Base-by-base conservation (phyloP, 257 asterid species). In the Coffea eugenioides region DNA sequence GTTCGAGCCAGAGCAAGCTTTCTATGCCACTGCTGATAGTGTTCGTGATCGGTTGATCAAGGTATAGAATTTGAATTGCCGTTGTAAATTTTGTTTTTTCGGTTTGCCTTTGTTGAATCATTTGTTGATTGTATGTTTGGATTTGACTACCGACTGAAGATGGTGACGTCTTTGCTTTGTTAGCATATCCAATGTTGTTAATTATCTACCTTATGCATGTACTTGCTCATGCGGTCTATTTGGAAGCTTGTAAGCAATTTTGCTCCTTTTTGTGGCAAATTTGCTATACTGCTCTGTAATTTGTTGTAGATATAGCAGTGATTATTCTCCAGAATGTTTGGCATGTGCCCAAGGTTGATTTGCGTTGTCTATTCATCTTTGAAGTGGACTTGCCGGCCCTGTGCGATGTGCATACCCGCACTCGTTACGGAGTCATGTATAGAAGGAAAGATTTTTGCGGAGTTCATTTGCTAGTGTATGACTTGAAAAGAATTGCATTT, bases 1-100 rank as follows among this genome's bases (percentile, higher is more conserved):
- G 88, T 96, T 92, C 74, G 99, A 96, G 80, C 94, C 94, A 1
- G 97, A 94, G 89, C 97, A 96, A 86, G 97, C 97, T 25, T 96
- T 77, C 83, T 96, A 87, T 81, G 99, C 99, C 56, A 94, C 99
- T 61, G 99, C 99, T 43, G 97, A 94, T 67, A 96, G 99, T 67
- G 92, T 96, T 49, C 97, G 97, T 51, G 98, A 96, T 88, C 93
- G 89, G 52, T 76, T 94, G 88, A 90, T 96, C 85, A 91, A 94
- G 89, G 99, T 94, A 88, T 43, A 2, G 81, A 73, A 62, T 66
- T 36, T 39, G 43, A 31, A 39, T 39, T 4, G 43, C 43, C 43
- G 5, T 39, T 4, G 43, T 39, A 15, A 18, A 8, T 13, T 21
- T 45, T 59, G 34, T 64, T 3, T 36, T 49, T 31, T 72, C 3